phyloP scores from a whole-genome alignment of 2,329 filamentous ascomycete species.

The Aplosporella prunicola region DNA sequence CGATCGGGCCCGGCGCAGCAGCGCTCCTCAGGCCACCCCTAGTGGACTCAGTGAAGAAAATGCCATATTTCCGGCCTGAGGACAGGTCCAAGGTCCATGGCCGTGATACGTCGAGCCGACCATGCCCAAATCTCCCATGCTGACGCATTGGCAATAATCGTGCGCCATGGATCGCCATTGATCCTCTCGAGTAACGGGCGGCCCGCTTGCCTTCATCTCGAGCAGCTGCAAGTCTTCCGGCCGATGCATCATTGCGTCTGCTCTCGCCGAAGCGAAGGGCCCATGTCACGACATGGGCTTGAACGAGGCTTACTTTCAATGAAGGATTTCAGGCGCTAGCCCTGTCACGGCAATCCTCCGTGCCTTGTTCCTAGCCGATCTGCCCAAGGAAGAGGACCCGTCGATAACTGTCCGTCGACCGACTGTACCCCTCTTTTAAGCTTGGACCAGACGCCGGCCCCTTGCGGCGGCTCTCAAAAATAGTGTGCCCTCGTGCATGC shows the following conservation, averaged over 20 bases:
- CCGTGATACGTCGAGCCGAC: too few species aligned
- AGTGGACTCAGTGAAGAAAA: constrained; percentile 1
- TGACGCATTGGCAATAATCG: constrained; percentile 24
- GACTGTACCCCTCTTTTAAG: constrained; percentile 7
- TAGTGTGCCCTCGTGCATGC: constrained; percentile 17
- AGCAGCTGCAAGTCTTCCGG: constrained; percentile 28
- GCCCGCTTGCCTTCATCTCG: constrained; percentile 30
- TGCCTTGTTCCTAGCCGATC: constrained; percentile 7
- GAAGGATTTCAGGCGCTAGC: neutral
- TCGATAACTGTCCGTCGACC: constrained; percentile 8
- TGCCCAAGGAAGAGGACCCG: constrained; percentile 9
- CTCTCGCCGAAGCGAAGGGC: constrained; percentile 5
- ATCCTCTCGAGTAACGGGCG: constrained; percentile 27
- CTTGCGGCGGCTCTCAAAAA: constrained; percentile 31
- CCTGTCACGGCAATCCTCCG: constrained; percentile 8
- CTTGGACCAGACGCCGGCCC: constrained; percentile 12
- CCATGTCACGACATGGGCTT: constrained; percentile 5
- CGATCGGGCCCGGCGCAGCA: constrained; percentile 1
- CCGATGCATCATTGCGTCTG: constrained; percentile 12
- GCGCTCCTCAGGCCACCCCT: constrained; percentile 1
- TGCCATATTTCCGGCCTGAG: constrained; percentile 1
- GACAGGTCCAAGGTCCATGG: too few species aligned
- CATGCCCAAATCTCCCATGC: too few species aligned
- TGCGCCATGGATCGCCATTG: constrained; percentile 24
- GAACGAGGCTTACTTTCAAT: neutral